Base-by-base conservation (phyloP, 2,329 filamentous ascomycete species). In the Trichothecium sympodiale region DNA sequence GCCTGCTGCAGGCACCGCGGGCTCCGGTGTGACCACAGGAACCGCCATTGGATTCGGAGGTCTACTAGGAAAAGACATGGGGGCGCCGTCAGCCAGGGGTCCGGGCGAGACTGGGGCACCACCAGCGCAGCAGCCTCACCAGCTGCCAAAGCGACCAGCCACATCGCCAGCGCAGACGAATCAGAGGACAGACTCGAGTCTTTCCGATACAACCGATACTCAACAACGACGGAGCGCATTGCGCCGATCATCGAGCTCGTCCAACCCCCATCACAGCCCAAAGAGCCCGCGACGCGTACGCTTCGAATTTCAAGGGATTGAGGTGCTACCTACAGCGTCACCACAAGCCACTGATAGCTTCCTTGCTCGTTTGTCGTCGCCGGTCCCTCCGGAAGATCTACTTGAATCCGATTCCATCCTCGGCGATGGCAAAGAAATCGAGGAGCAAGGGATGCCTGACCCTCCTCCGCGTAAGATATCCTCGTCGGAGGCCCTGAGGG, bases 271-370 rank as follows among this genome's bases (percentile, higher is more conserved):
- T 5, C 60, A 62, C 32, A 25, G 20, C 20, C 20, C 20, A 6
- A 59, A 62, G 30, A 76, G 72, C 46, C 72, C 71, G n/a, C 66
- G 74, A 20, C 65, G 72, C 40, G 76, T 80, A 38, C 73, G 76
- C 33, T 80, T 80, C 43, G 67, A 76, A 27, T 67, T 79, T 31
- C 65, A 67, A 49, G 74, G 74, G 36, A 59, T 66, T 43, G 73
- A 79, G 47, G 71, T 80, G 26, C 56, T 77, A 38, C 72, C 75
- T 15, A 77, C 74, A 31, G 59, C 66, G 17, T 76, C 73, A 16
- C 74, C 74, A 32, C 61, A 64, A 41, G 42, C 51, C 37, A 45
- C 56, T 37, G 51, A 57, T 40, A 45, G 54, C 47, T 45, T 54
- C 35, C 41, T 46, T 29, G 49, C 48, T 7, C 46, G 48, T 38